Percentiles rank a stretch among this genome's conserved stretches.
Evolutionary conservation across 2,329 filamentous ascomycete genomes (phyloP).

Genomic region (Aspergillus piperis): DNA sequence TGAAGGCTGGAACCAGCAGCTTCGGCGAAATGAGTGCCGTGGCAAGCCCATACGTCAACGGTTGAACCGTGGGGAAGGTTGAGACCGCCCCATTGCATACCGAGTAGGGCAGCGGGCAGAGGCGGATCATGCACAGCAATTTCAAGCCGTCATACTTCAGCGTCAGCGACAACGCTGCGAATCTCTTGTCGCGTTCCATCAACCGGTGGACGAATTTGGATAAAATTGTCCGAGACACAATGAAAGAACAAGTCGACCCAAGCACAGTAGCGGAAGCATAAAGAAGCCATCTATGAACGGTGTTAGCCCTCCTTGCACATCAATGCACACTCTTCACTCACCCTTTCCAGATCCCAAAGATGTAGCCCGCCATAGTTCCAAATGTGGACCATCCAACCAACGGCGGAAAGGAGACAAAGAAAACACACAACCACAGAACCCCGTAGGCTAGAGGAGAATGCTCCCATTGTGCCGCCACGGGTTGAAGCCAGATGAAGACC

Average conservation of each 20-base stretch:
- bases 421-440: conserved; percentile 74
- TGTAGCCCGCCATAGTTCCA: conserved; percentile 68
- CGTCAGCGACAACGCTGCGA: conserved; percentile 83
- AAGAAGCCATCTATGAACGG: conserved; percentile 71
- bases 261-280: conserved; percentile 75
- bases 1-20: conserved; percentile 86
- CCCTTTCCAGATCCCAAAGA: conserved; percentile 70
- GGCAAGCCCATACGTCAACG: conserved; percentile 73
- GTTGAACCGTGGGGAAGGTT: conserved; percentile 85
- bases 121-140: conserved; percentile 84
- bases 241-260: conserved; percentile 77
- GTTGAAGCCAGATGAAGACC: conserved; percentile 75
- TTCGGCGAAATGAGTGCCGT: conserved; percentile 84
- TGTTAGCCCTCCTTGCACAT: conserved; percentile 14
- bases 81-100: conserved; percentile 92
- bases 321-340: conserved; percentile 49
- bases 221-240: conserved; percentile 77
- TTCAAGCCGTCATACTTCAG: conserved; percentile 87
- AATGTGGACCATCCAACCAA: conserved; percentile 83
- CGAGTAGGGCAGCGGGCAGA: conserved; percentile 91
- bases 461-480: conserved; percentile 75
- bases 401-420: conserved; percentile 79
- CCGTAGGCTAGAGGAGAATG: conserved; percentile 69
- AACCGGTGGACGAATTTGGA: conserved; percentile 76
- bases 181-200: conserved; percentile 80